Conservation (phyloP, 2,329 filamentous ascomycete genomes). For the Claviceps sp. region DNA sequence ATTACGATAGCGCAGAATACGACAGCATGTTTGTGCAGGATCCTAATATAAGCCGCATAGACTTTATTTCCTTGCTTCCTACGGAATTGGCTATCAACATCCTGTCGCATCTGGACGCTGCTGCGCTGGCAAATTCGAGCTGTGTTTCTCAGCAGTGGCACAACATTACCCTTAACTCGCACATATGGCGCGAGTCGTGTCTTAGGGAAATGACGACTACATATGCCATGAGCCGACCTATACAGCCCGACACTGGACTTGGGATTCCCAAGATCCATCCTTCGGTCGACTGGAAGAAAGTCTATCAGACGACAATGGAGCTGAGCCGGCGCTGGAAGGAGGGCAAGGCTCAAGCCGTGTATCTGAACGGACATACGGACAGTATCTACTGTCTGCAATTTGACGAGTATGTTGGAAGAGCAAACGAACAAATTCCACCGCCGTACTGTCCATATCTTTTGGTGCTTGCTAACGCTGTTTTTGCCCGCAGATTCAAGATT, state of each 20-base stretch:
- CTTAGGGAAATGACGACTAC: constrained; percentile 46
- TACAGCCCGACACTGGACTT: constrained; percentile 40
- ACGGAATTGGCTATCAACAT: constrained; percentile 46
- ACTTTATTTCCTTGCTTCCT: constrained; percentile 44
- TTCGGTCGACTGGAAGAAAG: constrained; percentile 70
- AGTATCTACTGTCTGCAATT: constrained; percentile 98
- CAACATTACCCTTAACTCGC: constrained; percentile 33
- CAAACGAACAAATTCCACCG: too few relatives aligned
- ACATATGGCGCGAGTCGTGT: constrained; percentile 52
- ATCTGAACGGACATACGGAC: constrained; percentile 85
- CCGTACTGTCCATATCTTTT: neutral
- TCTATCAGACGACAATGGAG: constrained; percentile 64
- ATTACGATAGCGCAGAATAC: constrained; percentile 22
- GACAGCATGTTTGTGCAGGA: constrained; percentile 20
- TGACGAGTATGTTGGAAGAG: constrained; percentile 56
- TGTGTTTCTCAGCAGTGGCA: constrained; percentile 40
- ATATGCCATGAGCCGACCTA: constrained; percentile 41
- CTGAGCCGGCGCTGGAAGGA: constrained; percentile 70
- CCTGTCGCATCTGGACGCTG: constrained; percentile 40
- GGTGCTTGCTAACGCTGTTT: constrained; percentile 3
- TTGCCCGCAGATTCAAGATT: constrained; percentile 61
- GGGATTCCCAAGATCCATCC: constrained; percentile 42
- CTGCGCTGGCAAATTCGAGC: constrained; percentile 34
- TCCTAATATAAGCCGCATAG: constrained; percentile 35
- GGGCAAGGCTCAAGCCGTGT: constrained; percentile 67